These are phyloP conservation scores for Hordeum marinum DNA, from an alignment of 176 grass and related monocot genomes.

Conservation along the genomic window DNA sequence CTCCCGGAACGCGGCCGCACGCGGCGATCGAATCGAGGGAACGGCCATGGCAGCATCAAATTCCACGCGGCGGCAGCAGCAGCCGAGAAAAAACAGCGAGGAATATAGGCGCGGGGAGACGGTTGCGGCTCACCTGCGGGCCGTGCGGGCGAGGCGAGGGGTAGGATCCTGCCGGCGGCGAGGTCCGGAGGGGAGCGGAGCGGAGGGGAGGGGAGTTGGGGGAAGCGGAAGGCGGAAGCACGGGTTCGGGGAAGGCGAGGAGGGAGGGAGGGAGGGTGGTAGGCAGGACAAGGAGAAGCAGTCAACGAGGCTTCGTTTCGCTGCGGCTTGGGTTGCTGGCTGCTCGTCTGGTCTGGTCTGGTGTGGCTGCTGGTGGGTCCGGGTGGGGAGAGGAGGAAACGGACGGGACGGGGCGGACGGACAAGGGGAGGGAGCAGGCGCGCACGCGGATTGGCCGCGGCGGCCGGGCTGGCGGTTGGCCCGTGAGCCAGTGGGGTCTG, in stretches of 20 bases:
- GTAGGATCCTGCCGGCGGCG: not conserved
- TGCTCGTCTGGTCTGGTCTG: not conserved
- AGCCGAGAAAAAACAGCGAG: not conserved
- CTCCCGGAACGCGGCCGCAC: not conserved
- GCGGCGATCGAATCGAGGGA: not conserved
- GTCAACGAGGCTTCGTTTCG: slow-evolving; percentile 23
- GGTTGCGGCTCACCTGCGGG: slow-evolving; percentile 6
- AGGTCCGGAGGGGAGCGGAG: not conserved
- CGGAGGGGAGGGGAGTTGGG: not conserved
- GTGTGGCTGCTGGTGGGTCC: not conserved
- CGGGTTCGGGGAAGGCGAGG: not conserved
- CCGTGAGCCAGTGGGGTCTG: not conserved
- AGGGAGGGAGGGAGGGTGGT: not conserved
- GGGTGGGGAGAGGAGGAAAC: not conserved
- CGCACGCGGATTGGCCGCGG: not conserved
- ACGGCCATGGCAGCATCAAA: not conserved
- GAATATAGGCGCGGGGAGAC: not conserved
- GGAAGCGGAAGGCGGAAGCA: not conserved
- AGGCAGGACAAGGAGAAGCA: not conserved
- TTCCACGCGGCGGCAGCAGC: not conserved
- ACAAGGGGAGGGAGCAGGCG: not conserved
- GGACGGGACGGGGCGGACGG: not conserved
- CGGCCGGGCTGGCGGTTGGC: not conserved
- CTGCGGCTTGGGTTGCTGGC: not conserved
- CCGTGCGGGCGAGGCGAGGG: not conserved